Conservation (phyloP, 768 basidiomycete genomes). For the Tephrocybe sp. region DNA sequence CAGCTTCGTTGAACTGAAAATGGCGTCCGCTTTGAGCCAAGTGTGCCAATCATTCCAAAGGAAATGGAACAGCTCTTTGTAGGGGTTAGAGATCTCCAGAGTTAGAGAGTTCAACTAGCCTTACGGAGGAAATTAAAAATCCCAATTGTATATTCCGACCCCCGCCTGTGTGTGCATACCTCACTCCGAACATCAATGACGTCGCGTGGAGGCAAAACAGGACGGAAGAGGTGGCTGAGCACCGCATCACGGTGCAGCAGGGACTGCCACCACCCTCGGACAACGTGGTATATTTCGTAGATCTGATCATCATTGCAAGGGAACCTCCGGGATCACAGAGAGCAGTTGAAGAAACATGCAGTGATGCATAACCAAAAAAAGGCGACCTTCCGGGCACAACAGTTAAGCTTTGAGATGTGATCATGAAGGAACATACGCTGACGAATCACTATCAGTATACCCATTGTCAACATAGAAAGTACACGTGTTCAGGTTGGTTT, state of each 20-base stretch:
- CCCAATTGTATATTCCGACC: neutral
- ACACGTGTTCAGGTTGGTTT: neutral
- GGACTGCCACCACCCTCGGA: slow-evolving; percentile 9
- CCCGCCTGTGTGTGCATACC: neutral
- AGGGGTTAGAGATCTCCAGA: neutral
- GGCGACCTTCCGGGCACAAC: no score
- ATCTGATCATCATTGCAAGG: slow-evolving; percentile 8
- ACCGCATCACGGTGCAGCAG: slow-evolving; percentile 1
- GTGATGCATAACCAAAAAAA: no score
- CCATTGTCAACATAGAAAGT: neutral
- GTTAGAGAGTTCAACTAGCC: neutral
- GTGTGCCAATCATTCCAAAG: neutral
- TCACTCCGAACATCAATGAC: slow-evolving; percentile 3
- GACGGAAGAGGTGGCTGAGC: slow-evolving; percentile 9
- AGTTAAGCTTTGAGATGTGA: no score
- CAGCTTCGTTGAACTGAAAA: neutral
- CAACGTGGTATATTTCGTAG: slow-evolving; percentile 7
- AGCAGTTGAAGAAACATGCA: no score
- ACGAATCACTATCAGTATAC: neutral
- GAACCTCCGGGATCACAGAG: neutral
- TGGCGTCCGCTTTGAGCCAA: neutral
- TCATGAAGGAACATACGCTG: neutral
- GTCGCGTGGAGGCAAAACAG: slow-evolving; percentile 12
- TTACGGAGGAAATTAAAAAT: slow-evolving; percentile 4
- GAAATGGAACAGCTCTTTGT: neutral